phyloP scores from a whole-genome alignment of 1,284 basidiomycete genomes.

The Cutaneotrichosporon dermatis region DNA sequence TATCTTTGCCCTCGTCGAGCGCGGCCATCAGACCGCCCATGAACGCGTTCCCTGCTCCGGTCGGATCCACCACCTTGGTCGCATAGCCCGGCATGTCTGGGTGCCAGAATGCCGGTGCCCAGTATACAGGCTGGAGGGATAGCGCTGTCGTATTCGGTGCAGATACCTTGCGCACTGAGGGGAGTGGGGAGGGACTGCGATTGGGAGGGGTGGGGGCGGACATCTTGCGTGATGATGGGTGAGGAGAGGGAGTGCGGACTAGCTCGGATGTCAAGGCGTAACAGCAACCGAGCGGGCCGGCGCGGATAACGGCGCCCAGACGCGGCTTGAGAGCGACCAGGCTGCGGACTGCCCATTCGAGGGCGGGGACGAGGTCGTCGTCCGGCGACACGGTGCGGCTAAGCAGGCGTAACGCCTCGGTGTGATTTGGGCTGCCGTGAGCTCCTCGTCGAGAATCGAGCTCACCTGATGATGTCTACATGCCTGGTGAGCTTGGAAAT shows the following conservation, averaged over 20 bases:
- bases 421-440: conserved; percentile 43
- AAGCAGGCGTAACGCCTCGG: conserved; percentile 37
- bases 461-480: conserved; percentile 37
- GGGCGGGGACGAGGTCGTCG: conserved; percentile 1
- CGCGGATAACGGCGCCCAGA: conserved; percentile 28
- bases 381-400: conserved; percentile 10
- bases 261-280: conserved; percentile 20
- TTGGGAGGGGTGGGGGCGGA: not conserved
- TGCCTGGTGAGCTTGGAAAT: conserved; percentile 18
- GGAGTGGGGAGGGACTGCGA: not conserved
- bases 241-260: not conserved
- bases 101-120: conserved; percentile 35
- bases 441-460: not conserved
- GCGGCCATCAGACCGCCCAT: conserved; percentile 44
- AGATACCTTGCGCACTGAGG: no score
- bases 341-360: conserved; percentile 17
- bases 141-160: no score
- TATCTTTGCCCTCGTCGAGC: conserved; percentile 26
- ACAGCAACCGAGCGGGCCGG: conserved; percentile 30
- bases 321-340: conserved; percentile 21
- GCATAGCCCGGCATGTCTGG: conserved; percentile 12
- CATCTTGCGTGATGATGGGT: not conserved
- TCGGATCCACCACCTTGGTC: conserved; percentile 39
- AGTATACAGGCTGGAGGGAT: conserved; percentile 16
- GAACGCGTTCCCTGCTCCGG: conserved; percentile 46